phyloP scores from a whole-genome alignment of 2,329 filamentous ascomycete genomes.

The Aureobasidium namibiae region DNA sequence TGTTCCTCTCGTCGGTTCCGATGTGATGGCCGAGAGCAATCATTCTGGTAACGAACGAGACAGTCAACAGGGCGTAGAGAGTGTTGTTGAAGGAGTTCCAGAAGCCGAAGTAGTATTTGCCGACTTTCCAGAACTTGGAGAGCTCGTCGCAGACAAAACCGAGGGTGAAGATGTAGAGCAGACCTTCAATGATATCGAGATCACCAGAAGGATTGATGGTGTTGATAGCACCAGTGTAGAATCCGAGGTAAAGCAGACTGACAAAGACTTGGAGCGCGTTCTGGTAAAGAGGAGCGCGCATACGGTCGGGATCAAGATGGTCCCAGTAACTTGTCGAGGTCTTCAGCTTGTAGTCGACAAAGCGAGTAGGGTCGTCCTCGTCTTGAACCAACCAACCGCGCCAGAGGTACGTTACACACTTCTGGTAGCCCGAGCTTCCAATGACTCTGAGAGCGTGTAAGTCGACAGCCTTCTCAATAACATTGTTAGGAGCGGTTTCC shows the following conservation, averaged over 20 bases:
- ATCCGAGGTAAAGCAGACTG: conserved; percentile 69
- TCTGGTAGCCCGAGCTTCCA: conserved; percentile 88
- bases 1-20: conserved; percentile 41
- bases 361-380: conserved; percentile 79
- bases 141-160: conserved; percentile 85
- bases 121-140: conserved; percentile 89
- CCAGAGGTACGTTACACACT: conserved; percentile 90
- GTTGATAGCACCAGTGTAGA: conserved; percentile 90
- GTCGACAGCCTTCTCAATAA: conserved; percentile 88
- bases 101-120: conserved; percentile 82
- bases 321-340: conserved; percentile 67
- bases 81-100: conserved; percentile 93
- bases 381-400: conserved; percentile 95
- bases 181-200: conserved; percentile 71
- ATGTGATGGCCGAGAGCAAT: conserved; percentile 61
- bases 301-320: conserved; percentile 88
- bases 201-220: conserved; percentile 81
- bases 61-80: conserved; percentile 69
- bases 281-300: conserved; percentile 87
- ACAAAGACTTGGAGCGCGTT: conserved; percentile 82
- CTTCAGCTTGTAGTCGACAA: conserved; percentile 78
- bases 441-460: conserved; percentile 84
- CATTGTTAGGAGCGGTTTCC: conserved; percentile 70
- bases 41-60: conserved; percentile 71
- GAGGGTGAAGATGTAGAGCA: conserved; percentile 84